Conservation (phyloP, 2,329 filamentous ascomycete species). For the Uncinocarpus reesii region DNA sequence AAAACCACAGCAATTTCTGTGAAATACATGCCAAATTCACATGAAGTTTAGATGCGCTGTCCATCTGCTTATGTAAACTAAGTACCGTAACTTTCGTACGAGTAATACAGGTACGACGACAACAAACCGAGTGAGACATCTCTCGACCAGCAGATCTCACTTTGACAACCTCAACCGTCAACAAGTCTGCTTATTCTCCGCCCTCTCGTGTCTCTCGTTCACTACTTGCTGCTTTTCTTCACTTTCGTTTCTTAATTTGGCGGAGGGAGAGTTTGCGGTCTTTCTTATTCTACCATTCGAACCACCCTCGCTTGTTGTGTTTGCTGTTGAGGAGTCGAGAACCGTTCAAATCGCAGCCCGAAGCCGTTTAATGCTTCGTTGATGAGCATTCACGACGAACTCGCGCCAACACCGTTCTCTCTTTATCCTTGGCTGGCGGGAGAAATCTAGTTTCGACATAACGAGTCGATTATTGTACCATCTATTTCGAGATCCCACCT, state of each 20-base stretch:
- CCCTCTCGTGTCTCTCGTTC: constrained; percentile 9
- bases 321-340: background rate
- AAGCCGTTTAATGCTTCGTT: background rate
- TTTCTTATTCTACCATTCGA: background rate
- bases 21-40: too few relatives aligned
- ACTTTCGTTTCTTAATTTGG: background rate
- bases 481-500: background rate
- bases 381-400: background rate
- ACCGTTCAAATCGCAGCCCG: background rate
- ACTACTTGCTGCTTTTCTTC: constrained; percentile 1
- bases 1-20: too few relatives aligned
- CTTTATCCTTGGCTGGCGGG: background rate
- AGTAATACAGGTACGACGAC: too few relatives aligned
- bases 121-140: background rate
- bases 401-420: background rate
- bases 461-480: background rate
- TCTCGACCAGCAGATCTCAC: constrained; percentile 6
- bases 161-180: constrained; percentile 1
- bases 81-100: background rate
- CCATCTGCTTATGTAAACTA: too few relatives aligned
- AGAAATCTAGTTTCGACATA: background rate
- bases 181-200: background rate
- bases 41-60: background rate
- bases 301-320: background rate
- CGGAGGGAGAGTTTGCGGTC: background rate